phyloP scores from a whole-genome alignment of 2,329 filamentous ascomycete genomes.

The Stagonosporopsis vannaccii region DNA sequence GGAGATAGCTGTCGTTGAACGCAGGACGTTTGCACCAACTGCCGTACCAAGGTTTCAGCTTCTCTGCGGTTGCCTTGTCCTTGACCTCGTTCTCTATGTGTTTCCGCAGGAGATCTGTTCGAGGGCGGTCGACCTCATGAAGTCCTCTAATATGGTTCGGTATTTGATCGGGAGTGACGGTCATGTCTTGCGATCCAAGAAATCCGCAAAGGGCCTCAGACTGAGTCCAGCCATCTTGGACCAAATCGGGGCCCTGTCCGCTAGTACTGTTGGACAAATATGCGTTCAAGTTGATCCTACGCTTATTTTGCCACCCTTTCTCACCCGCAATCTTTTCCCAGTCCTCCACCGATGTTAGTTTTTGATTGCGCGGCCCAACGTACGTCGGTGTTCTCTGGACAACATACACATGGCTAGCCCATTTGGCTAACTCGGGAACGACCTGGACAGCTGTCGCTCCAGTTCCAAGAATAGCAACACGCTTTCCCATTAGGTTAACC shows the following conservation, averaged over 20 bases:
- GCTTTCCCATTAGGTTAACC: background rate
- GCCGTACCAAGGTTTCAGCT: constrained; percentile 66
- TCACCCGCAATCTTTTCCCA: background rate
- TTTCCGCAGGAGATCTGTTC: background rate
- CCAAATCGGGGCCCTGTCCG: background rate
- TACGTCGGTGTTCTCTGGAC: background rate
- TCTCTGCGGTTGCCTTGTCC: constrained; percentile 53
- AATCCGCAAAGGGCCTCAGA: background rate
- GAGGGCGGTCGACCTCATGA: background rate
- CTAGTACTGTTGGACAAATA: background rate
- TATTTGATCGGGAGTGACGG: background rate
- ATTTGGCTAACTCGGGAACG: background rate
- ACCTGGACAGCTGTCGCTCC: background rate
- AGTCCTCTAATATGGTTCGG: background rate
- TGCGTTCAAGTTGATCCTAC: background rate
- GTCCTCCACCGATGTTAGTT: background rate
- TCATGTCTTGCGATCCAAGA: background rate
- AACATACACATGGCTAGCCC: background rate
- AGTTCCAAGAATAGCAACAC: background rate
- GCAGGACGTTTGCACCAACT: constrained; percentile 68
- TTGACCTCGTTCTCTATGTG: background rate
- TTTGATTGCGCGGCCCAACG: background rate
- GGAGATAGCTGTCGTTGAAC: constrained; percentile 66
- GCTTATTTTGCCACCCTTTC: background rate
- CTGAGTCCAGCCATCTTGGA: background rate